phyloP scores from a whole-genome alignment of 1,284 basidiomycete genomes.

The Takashimella tepidaria region DNA sequence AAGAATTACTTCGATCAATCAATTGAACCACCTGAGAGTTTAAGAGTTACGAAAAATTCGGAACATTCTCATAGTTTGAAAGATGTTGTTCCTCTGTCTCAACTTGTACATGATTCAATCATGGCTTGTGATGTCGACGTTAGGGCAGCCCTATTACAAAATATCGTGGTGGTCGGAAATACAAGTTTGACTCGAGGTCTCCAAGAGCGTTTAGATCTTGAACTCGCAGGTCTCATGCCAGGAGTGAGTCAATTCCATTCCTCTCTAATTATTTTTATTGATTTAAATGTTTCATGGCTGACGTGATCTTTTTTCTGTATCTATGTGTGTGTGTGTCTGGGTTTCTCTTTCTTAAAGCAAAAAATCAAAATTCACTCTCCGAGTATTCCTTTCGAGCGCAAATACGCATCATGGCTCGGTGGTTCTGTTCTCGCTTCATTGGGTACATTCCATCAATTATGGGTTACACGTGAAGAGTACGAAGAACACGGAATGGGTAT shows the following conservation, averaged over 20 bases:
- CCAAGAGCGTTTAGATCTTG: constrained; percentile 73
- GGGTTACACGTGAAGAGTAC: constrained; percentile 90
- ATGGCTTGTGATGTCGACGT: constrained; percentile 85
- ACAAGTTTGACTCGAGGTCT: constrained; percentile 82
- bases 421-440: constrained; percentile 87
- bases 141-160: constrained; percentile 79
- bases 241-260: constrained; percentile 56
- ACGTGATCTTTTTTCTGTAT: constrained; percentile 1
- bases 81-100: constrained; percentile 58
- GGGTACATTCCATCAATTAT: constrained; percentile 93
- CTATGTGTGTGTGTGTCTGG: too few relatives aligned
- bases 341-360: constrained; percentile 43
- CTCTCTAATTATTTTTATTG: not conserved
- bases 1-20: constrained; percentile 57
- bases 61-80: constrained; percentile 59
- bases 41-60: constrained; percentile 39
- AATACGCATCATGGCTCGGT: constrained; percentile 87
- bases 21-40: constrained; percentile 33
- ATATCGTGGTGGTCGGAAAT: constrained; percentile 92
- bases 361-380: constrained; percentile 79
- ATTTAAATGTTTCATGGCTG: not conserved
- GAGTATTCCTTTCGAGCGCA: constrained; percentile 78
- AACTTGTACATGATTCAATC: constrained; percentile 73
- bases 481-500: constrained; percentile 54
- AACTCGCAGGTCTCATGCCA: constrained; percentile 70